Evolutionary conservation across 1,139 yeast species (phyloP).

Genomic region (Candida sp.): DNA sequence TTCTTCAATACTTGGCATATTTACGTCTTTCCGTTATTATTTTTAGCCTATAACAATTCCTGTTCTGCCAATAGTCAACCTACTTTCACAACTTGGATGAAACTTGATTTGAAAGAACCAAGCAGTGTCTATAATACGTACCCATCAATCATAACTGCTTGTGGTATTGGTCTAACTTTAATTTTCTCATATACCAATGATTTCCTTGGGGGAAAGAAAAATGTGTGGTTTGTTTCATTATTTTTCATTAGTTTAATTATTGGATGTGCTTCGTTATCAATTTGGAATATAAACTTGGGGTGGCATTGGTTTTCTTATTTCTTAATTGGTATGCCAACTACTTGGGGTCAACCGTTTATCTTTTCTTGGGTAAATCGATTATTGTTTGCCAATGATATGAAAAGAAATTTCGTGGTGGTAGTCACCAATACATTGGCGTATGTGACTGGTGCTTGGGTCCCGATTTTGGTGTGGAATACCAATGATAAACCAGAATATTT

Average conservation of each 20-base stretch:
- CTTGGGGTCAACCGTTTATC: slow-evolving; percentile 45
- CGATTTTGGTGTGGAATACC: slow-evolving; percentile 49
- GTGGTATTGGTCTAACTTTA: slow-evolving; percentile 40
- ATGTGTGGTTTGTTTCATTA: slow-evolving; percentile 29
- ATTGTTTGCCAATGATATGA: slow-evolving; percentile 44
- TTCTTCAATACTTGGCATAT: slow-evolving; percentile 50
- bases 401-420: slow-evolving; percentile 48
- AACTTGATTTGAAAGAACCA: slow-evolving; percentile 32
- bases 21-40: slow-evolving; percentile 45
- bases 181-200: slow-evolving; percentile 40
- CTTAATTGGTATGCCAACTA: slow-evolving; percentile 43
- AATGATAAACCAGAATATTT: slow-evolving; percentile 44
- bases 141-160: slow-evolving; percentile 46
- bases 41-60: slow-evolving; percentile 47
- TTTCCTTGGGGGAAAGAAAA: slow-evolving; percentile 39
- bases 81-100: slow-evolving; percentile 54
- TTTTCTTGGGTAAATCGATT: slow-evolving; percentile 53
- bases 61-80: slow-evolving; percentile 44
- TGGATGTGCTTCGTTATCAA: slow-evolving; percentile 41
- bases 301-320: slow-evolving; percentile 50
- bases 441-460: slow-evolving; percentile 48
- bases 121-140: slow-evolving; percentile 43
- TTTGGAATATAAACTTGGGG: slow-evolving; percentile 45
- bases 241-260: slow-evolving; percentile 34
- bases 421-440: slow-evolving; percentile 50